Base-by-base conservation (phyloP, 1,284 basidiomycete genomes). In the Athelia psychrophila region DNA sequence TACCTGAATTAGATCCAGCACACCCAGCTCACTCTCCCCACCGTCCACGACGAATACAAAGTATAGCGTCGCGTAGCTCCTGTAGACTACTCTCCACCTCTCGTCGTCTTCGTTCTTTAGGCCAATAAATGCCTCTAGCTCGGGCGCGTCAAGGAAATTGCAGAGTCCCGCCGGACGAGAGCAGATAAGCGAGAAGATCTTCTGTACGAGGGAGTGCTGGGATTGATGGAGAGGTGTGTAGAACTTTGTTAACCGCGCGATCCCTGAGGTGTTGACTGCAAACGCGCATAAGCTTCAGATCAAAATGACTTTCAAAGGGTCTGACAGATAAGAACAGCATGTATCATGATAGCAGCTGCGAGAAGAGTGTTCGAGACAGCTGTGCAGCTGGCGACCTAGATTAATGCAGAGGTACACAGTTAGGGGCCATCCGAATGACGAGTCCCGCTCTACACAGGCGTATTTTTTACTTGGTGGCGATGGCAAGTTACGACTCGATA, bases 41-140 rank as follows among this genome's bases (percentile, higher is more conserved):
- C 85, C 85, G 62, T 98, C 96, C 23, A 98, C 95, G 6, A 98
- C 91, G 67, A 98, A 96, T 15, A 97, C 95, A 65, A 99, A 99
- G 73, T 94, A 95, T 24, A 99, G 79, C 2, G 96, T 99, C 2
- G 96, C 96, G 67, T 98, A 98, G 70, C 87, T 87, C 53, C 88
- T 73, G 63, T 92, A 92, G 18, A 92, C 88, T 20, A 92, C 86
- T 51, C 84, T 75, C 76, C 88, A 84, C 61, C 81, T 76, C 57
- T 88, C 86, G 51, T 78, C 80, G 20, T 71, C 69, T 50, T 74
- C 78, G 27, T 77, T 77, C 55, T 80, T 79, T 24, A 79, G 80
- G 3, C 79, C 81, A 45, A 91, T 74, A 59, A 85, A 85, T n/a
- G 79, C 79, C 63, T 90, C 86, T 24, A 96, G 78, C 67, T 95